phyloP scores from a whole-genome alignment of 345 rosid genomes.

The Eucalyptus caleyi region DNA sequence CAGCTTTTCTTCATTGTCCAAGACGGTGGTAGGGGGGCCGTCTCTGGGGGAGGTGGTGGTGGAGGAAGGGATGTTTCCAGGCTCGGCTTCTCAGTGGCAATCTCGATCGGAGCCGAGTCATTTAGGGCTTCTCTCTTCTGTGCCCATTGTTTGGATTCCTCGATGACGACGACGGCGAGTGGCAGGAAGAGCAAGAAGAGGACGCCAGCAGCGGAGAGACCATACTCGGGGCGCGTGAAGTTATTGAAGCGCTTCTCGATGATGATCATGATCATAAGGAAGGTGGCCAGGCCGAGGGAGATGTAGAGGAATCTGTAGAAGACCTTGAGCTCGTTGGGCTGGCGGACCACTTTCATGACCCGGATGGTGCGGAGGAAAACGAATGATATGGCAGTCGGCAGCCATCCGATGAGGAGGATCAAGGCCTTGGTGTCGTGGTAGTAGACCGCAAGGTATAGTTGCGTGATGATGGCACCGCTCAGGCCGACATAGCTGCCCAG shows the following conservation, averaged over 20 bases:
- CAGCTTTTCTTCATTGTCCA: neutral
- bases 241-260: slow-evolving; percentile 5
- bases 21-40: neutral
- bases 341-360: slow-evolving; percentile 24
- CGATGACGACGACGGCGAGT: slow-evolving; percentile 19
- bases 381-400: slow-evolving; percentile 41
- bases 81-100: slow-evolving; percentile 7
- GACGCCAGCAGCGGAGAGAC: slow-evolving; percentile 30
- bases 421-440: slow-evolving; percentile 15
- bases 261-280: slow-evolving; percentile 40
- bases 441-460: slow-evolving; percentile 33
- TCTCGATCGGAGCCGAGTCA: slow-evolving; percentile 8
- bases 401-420: slow-evolving; percentile 48
- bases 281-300: slow-evolving; percentile 51
- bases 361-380: slow-evolving; percentile 29
- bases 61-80: neutral
- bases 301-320: slow-evolving; percentile 40
- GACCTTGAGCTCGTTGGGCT: slow-evolving; percentile 31
- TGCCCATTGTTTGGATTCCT: slow-evolving; percentile 34
- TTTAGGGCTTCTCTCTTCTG: slow-evolving; percentile 12
- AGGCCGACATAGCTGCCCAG: neutral
- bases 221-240: slow-evolving; percentile 26
- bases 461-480: slow-evolving; percentile 44
- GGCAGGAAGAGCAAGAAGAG: slow-evolving; percentile 44
- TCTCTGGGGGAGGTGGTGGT: neutral